phyloP scores from a whole-genome alignment of 2,329 filamentous ascomycete species.

The Colletotrichum noveboracense region DNA sequence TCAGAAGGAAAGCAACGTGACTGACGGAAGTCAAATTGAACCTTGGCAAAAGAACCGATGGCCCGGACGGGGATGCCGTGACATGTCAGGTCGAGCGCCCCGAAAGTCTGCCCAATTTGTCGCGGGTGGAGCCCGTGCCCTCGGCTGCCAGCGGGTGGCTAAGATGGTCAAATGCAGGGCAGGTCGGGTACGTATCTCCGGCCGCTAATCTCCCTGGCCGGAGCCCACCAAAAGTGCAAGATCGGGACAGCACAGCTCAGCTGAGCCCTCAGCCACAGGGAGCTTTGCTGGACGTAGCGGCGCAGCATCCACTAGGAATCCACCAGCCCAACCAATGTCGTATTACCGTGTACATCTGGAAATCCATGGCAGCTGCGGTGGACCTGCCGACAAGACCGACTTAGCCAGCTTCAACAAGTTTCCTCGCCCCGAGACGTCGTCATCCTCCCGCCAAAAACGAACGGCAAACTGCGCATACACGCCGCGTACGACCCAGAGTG shows the following conservation, averaged over 20 bases:
- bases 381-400: neutral
- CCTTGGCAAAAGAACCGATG: neutral
- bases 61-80: neutral
- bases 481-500: constrained; percentile 7
- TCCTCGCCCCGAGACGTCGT: constrained; percentile 9
- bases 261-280: constrained; percentile 22
- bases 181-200: neutral
- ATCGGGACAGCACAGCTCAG: constrained; percentile 9
- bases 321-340: constrained; percentile 22
- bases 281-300: constrained; percentile 21
- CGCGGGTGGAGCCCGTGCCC: neutral
- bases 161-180: neutral
- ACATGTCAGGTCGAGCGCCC: neutral
- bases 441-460: constrained; percentile 17
- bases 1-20: neutral
- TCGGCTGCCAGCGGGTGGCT: constrained; percentile 12
- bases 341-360: constrained; percentile 13
- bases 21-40: neutral
- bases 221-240: constrained; percentile 1
- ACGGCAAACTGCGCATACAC: constrained; percentile 2
- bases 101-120: constrained; percentile 5
- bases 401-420: constrained; percentile 10
- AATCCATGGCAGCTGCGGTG: constrained; percentile 13
- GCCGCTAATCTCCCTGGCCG: neutral
- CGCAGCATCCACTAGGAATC: constrained; percentile 21